Evolutionary conservation across 768 basidiomycete species (phyloP).

Genomic region (Fistulinella prunicolor): DNA sequence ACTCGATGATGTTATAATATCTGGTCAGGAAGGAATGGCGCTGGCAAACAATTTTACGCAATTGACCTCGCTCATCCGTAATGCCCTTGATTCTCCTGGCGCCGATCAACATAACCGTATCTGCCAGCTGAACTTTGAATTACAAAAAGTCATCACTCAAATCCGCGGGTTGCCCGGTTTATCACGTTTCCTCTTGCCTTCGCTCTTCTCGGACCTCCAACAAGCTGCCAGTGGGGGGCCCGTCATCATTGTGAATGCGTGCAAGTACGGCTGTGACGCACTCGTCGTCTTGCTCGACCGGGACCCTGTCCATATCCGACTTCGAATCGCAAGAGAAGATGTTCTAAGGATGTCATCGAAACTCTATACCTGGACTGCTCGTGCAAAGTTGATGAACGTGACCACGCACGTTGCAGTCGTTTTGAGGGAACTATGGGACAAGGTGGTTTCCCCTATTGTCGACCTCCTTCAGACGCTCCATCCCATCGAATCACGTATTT

Average conservation of each 20-base stretch:
- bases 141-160: background rate
- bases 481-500: background rate
- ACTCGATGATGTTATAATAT: background rate
- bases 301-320: background rate
- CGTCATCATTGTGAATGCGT: background rate
- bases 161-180: background rate
- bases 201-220: background rate
- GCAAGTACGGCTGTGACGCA: background rate
- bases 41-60: background rate
- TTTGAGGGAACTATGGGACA: too few relatives aligned
- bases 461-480: background rate
- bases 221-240: background rate
- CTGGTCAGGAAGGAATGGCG: background rate
- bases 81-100: background rate
- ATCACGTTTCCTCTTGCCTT: background rate
- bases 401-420: too few relatives aligned
- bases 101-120: background rate
- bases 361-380: background rate
- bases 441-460: too few relatives aligned
- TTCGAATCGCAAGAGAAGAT: background rate
- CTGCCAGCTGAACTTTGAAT: background rate
- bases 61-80: background rate
- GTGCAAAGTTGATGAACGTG: too few relatives aligned
- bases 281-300: background rate
- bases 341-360: background rate